These are phyloP conservation scores for Cutaneotrichosporon spelunceum DNA, from an alignment of 1,284 basidiomycete species.

Conservation along the genomic window DNA sequence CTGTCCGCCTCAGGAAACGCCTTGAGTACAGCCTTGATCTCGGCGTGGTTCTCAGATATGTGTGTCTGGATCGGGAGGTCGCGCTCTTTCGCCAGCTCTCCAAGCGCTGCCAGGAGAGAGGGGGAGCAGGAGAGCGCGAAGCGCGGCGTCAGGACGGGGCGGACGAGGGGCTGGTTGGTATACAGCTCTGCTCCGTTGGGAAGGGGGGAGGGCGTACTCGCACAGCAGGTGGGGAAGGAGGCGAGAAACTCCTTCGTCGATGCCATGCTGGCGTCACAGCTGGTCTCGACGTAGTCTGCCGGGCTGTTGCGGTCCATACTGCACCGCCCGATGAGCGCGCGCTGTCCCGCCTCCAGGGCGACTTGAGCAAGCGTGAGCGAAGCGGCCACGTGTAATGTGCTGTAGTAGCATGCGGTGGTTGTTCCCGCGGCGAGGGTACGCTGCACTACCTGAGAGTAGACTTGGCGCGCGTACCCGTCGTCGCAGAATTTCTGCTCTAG, in stretches of 20 bases:
- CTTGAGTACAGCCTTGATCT: constrained; percentile 65
- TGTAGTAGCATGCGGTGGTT: constrained; percentile 91
- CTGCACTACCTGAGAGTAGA: constrained; percentile 72
- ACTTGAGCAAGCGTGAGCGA: constrained; percentile 78
- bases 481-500: constrained; percentile 79
- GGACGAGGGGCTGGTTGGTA: constrained; percentile 59
- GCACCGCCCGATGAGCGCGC: constrained; percentile 86
- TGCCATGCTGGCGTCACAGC: constrained; percentile 58
- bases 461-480: constrained; percentile 63
- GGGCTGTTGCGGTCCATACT: constrained; percentile 84
- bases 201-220: neutral
- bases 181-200: neutral
- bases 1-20: constrained; percentile 63
- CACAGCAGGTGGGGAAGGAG: constrained; percentile 58
- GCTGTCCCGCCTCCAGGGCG: constrained; percentile 68
- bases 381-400: constrained; percentile 73
- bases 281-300: constrained; percentile 68
- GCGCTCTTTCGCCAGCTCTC: constrained; percentile 54
- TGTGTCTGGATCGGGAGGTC: constrained; percentile 78
- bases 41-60: constrained; percentile 77
- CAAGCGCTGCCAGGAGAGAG: constrained; percentile 66
- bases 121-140: constrained; percentile 90
- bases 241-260: constrained; percentile 66
- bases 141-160: constrained; percentile 87
- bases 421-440: constrained; percentile 75